A percentile compares a stretch with the other conserved stretches of the same genome.
Conservation (phyloP, 805 yeast species). For the Candida maltosa region DNA sequence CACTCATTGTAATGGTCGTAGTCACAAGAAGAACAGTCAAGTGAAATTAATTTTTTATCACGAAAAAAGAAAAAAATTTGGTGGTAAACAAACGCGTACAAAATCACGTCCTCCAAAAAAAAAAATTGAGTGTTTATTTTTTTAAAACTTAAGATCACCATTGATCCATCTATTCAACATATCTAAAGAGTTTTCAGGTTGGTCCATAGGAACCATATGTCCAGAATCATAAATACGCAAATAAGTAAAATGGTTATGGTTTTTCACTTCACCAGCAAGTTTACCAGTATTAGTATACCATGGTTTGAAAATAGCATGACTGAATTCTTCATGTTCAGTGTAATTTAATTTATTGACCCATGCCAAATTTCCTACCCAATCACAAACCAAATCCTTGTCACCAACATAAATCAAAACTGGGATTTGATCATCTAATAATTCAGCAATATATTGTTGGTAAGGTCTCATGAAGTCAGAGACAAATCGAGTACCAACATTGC, state of each 20-base stretch:
- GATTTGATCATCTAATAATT: constrained; percentile 46
- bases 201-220: constrained; percentile 40
- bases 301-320: constrained; percentile 25
- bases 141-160: too few relatives aligned
- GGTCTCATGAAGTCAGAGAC: constrained; percentile 59
- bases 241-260: constrained; percentile 29
- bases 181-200: constrained; percentile 30
- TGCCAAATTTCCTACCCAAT: constrained; percentile 85
- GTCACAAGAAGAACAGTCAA: too few relatives aligned
- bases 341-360: constrained; percentile 26
- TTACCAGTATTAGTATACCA: constrained; percentile 25
- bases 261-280: constrained; percentile 30
- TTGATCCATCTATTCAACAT: constrained; percentile 35
- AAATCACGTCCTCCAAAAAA: too few relatives aligned
- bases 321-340: constrained; percentile 13
- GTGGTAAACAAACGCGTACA: too few relatives aligned
- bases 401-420: constrained; percentile 89
- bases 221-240: constrained; percentile 35
- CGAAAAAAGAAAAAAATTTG: too few relatives aligned
- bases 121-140: too few relatives aligned
- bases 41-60: too few relatives aligned
- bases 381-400: constrained; percentile 87
- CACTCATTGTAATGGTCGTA: too few relatives aligned
- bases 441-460: constrained; percentile 55
- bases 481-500: constrained; percentile 15